phyloP scores from a whole-genome alignment of 352 stramenopile species.

The Aphanomyces invadans region DNA sequence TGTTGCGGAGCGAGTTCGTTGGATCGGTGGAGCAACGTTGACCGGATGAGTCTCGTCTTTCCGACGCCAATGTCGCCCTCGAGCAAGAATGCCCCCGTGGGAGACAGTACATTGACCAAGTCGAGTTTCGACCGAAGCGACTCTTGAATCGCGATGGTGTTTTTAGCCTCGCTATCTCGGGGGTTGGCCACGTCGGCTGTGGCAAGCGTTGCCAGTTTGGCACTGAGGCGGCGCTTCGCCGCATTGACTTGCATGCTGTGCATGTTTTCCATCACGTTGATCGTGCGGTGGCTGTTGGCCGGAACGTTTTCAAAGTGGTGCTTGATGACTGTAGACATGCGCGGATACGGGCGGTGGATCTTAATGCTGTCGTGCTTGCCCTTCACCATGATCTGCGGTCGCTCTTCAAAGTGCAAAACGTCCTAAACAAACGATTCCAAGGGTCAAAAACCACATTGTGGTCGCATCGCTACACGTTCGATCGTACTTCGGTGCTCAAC shows the following conservation, averaged over 20 bases:
- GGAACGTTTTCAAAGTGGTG: conserved; percentile 45
- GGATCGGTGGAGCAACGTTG: conserved; percentile 32
- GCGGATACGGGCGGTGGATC: conserved; percentile 78
- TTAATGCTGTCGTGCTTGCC: conserved; percentile 88
- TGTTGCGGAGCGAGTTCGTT: neutral
- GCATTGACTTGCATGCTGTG: conserved; percentile 79
- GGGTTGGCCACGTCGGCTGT: conserved; percentile 26
- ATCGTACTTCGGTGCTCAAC: conserved; percentile 37
- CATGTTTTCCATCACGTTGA: conserved; percentile 82
- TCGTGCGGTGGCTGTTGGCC: conserved; percentile 9
- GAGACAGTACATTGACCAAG: conserved; percentile 51
- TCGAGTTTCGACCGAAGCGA: conserved; percentile 59
- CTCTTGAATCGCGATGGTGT: conserved; percentile 35
- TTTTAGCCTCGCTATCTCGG: neutral
- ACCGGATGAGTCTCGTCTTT: conserved; percentile 71
- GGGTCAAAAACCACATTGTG: neutral
- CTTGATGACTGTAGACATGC: conserved; percentile 76
- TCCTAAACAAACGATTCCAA: conserved; percentile 32
- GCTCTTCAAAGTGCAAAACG: conserved; percentile 84
- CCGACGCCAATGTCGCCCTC: conserved; percentile 79
- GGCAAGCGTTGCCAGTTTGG: conserved; percentile 28
- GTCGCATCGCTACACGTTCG: neutral
- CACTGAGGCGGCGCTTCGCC: conserved; percentile 52
- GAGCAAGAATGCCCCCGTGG: conserved; percentile 61
- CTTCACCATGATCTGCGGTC: conserved; percentile 86